phyloP scores from a whole-genome alignment of 2,329 filamentous ascomycete genomes.

The Graphium sp. region DNA sequence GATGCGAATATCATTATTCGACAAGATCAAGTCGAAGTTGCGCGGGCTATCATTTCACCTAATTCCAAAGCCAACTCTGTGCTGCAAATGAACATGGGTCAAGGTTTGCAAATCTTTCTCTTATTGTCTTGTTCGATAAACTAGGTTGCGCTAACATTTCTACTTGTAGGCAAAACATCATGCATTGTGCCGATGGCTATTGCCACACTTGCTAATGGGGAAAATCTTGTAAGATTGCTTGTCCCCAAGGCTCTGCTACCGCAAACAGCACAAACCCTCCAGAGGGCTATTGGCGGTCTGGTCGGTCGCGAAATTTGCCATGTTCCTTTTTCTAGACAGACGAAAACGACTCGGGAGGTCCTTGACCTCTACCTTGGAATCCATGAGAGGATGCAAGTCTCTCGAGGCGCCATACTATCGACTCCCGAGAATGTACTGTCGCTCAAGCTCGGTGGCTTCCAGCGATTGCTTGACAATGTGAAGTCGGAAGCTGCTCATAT shows the following conservation, averaged over 20 bases:
- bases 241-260: conserved; percentile 38
- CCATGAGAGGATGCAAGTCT: conserved; percentile 19
- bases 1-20: conserved; percentile 48
- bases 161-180: conserved; percentile 36
- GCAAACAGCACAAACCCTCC: conserved; percentile 39
- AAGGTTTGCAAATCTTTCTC: conserved; percentile 18
- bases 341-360: conserved; percentile 13
- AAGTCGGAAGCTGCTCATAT: conserved; percentile 24
- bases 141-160: conserved; percentile 5
- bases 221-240: conserved; percentile 30
- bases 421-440: conserved; percentile 50
- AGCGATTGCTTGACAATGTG: conserved; percentile 31
- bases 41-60: conserved; percentile 39
- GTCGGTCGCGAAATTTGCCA: conserved; percentile 34
- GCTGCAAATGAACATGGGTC: conserved; percentile 51
- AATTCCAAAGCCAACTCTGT: conserved; percentile 35
- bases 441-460: conserved; percentile 43
- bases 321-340: conserved; percentile 39
- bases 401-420: conserved; percentile 36
- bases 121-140: not conserved
- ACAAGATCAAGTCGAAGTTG: conserved; percentile 43
- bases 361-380: conserved; percentile 19
- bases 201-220: conserved; percentile 23
- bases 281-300: conserved; percentile 35
- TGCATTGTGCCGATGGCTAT: conserved; percentile 36